Evolutionary conservation across 257 asterid genomes (phyloP).

Genomic region (Leptodermis oblonga): DNA sequence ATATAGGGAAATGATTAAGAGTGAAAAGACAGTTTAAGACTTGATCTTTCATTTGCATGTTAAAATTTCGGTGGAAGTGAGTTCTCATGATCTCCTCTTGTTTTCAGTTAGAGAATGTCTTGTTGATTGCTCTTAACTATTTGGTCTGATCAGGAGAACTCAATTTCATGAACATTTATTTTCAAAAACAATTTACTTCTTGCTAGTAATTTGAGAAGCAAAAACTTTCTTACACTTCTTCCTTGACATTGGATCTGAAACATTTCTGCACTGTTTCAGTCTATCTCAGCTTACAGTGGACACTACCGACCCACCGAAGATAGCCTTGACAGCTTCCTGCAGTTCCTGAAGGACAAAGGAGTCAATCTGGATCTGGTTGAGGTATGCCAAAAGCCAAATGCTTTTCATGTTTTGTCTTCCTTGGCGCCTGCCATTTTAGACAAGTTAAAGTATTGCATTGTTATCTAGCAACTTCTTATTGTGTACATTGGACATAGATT

Average conservation of each 20-base stretch:
- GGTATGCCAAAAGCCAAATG: constrained; percentile 42
- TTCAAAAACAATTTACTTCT: not conserved
- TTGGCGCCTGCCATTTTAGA: too few species aligned
- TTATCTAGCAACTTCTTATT: constrained; percentile 3
- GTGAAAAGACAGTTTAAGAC: not conserved
- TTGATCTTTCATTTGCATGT: not conserved
- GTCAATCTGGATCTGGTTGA: constrained; percentile 57
- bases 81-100: not conserved
- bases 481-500: constrained; percentile 38
- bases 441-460: too few species aligned
- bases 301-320: constrained; percentile 95
- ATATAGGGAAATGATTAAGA: too few species aligned
- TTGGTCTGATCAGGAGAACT: not conserved
- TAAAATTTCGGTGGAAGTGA: not conserved
- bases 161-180: not conserved
- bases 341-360: constrained; percentile 66
- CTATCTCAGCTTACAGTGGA: constrained; percentile 92
- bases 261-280: constrained; percentile 32
- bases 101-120: not conserved
- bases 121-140: not conserved
- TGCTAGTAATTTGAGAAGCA: not conserved
- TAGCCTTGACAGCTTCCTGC: constrained; percentile 55
- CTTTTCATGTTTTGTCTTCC: not conserved
- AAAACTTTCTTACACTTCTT: not conserved
- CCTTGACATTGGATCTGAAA: constrained; percentile 12